phyloP scores from a whole-genome alignment of 78 protist species.

The Thecamonas trahens region DNA sequence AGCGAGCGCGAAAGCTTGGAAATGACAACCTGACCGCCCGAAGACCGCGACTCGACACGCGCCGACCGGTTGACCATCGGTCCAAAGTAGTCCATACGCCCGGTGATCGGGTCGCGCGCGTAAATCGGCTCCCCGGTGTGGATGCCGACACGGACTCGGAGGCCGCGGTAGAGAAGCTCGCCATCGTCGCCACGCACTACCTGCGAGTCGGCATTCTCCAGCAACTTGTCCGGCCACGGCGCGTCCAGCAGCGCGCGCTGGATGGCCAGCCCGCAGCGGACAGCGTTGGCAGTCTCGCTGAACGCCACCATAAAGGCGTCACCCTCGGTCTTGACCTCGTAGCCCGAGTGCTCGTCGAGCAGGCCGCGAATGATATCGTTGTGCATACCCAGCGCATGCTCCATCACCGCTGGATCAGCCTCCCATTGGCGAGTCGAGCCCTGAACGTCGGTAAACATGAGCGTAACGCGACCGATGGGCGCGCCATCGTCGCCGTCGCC shows the following conservation, averaged over 20 bases:
- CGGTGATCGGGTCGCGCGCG: neutral
- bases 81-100: conserved; percentile 8
- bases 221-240: conserved; percentile 2
- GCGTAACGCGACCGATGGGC: neutral
- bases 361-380: neutral
- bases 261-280: neutral
- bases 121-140: conserved; percentile 3
- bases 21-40: too few relatives aligned
- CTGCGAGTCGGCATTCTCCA: neutral
- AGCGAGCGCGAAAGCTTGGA: too few relatives aligned
- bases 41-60: too few relatives aligned
- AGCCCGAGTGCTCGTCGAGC: neutral
- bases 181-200: neutral
- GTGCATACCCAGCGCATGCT: neutral
- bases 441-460: neutral
- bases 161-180: neutral
- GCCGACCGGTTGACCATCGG: neutral
- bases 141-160: conserved; percentile 4
- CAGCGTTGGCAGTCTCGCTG: neutral
- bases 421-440: neutral
- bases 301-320: conserved; percentile 2
- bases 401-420: neutral
- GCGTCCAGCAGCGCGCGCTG: conserved; percentile 1
- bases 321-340: too few relatives aligned
- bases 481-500: too few relatives aligned